Percentiles rank a stretch among this genome's conserved stretches.
These are phyloP conservation scores for Elongisporangium anandrum DNA, from an alignment of 352 stramenopile species.

Conservation along the genomic window DNA sequence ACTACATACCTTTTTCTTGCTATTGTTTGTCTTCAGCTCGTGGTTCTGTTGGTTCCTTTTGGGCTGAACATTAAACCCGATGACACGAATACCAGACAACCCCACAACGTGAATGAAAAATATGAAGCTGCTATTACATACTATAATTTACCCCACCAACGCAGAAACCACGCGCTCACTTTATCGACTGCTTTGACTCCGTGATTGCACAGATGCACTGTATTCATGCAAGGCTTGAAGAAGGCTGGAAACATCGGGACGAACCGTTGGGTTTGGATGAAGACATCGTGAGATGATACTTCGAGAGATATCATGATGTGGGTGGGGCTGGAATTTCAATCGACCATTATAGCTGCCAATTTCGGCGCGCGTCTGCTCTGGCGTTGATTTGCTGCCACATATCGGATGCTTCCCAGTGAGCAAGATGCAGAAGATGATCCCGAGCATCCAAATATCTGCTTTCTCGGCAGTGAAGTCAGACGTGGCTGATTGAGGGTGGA, in stretches of 20 bases:
- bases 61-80: too few relatives aligned
- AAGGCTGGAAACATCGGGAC: neutral
- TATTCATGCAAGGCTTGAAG: neutral
- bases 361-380: constrained; percentile 31
- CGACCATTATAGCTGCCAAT: constrained; percentile 25
- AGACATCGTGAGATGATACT: neutral
- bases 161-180: neutral
- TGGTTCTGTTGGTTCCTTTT: too few relatives aligned
- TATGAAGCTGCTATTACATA: neutral
- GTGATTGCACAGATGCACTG: neutral
- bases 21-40: too few relatives aligned
- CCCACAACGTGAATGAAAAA: neutral
- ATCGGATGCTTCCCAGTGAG: constrained; percentile 76
- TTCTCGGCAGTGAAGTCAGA: constrained; percentile 71
- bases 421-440: constrained; percentile 74
- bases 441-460: constrained; percentile 82
- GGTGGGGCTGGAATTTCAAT: constrained; percentile 2
- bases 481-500: constrained; percentile 44
- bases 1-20: too few relatives aligned
- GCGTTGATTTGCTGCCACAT: constrained; percentile 50
- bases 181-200: neutral
- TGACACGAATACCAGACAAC: too few relatives aligned
- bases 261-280: neutral
- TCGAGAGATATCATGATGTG: neutral
- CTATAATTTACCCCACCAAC: neutral